Evolutionary conservation across 352 stramenopile genomes (phyloP).

Genomic region (Peronosclerospora sorghi): DNA sequence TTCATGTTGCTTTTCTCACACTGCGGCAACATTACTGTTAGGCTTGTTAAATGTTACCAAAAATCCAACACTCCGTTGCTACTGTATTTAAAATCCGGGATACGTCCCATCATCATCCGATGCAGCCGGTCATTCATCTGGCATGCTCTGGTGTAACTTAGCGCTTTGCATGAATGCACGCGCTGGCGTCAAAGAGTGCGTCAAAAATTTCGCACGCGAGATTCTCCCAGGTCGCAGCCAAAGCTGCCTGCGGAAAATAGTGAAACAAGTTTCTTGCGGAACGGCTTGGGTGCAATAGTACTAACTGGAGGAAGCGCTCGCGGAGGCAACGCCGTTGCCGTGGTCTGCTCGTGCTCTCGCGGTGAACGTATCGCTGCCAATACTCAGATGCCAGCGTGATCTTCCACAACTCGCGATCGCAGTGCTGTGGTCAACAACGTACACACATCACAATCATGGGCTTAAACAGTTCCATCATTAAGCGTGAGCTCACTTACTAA

Average conservation of each 20-base stretch:
- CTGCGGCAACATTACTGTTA: no score
- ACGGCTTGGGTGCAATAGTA: slow-evolving; percentile 68
- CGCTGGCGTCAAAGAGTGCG: no score
- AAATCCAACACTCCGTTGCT: no score
- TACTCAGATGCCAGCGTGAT: slow-evolving; percentile 44
- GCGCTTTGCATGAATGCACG: no score
- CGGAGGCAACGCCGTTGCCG: slow-evolving; percentile 23
- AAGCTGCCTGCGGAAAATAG: slow-evolving; percentile 40
- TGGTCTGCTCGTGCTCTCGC: slow-evolving; percentile 16
- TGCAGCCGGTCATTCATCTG: no score
- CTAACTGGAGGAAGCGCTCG: slow-evolving; percentile 63
- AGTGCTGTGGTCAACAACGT: slow-evolving; percentile 33
- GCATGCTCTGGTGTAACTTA: no score
- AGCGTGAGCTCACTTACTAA: slow-evolving; percentile 60
- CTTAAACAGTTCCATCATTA: no score
- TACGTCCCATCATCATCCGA: no score
- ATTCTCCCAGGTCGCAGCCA: slow-evolving; percentile 40
- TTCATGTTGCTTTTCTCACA: no score
- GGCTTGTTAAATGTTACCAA: no score
- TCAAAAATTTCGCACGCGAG: slow-evolving; percentile 53
- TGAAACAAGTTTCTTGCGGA: slow-evolving; percentile 60
- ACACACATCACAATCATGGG: background rate
- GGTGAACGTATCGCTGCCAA: slow-evolving; percentile 58
- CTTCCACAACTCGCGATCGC: slow-evolving; percentile 50
- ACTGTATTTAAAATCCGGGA: no score